phyloP scores from a whole-genome alignment of 73 alveolate species.

The Halteria grandinella region DNA sequence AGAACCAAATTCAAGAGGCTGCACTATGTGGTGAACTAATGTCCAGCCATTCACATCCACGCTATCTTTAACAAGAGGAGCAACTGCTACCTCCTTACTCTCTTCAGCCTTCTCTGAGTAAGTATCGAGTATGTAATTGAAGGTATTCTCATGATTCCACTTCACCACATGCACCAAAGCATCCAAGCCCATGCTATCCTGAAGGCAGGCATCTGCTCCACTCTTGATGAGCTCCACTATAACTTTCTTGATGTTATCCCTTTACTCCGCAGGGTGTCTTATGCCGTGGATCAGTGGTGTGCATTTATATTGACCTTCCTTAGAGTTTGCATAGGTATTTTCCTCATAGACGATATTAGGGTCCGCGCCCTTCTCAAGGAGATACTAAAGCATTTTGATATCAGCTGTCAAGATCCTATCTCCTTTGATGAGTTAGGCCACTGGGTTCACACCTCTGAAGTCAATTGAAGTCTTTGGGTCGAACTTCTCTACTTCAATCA shows the following conservation, averaged over 20 bases:
- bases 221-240: background rate
- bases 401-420: slow-evolving; percentile 42
- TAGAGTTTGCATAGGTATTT: background rate
- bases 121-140: slow-evolving; percentile 42
- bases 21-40: slow-evolving; percentile 77
- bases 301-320: slow-evolving; percentile 54
- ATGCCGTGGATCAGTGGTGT: slow-evolving; percentile 71
- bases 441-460: slow-evolving; percentile 30
- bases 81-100: no score
- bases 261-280: slow-evolving; percentile 48
- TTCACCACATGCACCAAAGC: slow-evolving; percentile 72
- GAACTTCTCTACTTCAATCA: slow-evolving; percentile 21
- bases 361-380: slow-evolving; percentile 20
- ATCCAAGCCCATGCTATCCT: slow-evolving; percentile 72
- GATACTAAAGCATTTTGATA: background rate
- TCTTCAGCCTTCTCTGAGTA: slow-evolving; percentile 48
- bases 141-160: slow-evolving; percentile 70
- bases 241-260: slow-evolving; percentile 26
- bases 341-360: slow-evolving; percentile 3
- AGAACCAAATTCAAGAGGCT: slow-evolving; percentile 84
- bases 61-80: slow-evolving; percentile 57
- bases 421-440: slow-evolving; percentile 10
- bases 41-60: slow-evolving; percentile 81
- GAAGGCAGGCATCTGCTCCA: slow-evolving; percentile 10
- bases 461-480: slow-evolving; percentile 20